Evolutionary conservation across 202 grass and related monocot genomes (phyloP).

Genomic region (Eragrostis tef): DNA sequence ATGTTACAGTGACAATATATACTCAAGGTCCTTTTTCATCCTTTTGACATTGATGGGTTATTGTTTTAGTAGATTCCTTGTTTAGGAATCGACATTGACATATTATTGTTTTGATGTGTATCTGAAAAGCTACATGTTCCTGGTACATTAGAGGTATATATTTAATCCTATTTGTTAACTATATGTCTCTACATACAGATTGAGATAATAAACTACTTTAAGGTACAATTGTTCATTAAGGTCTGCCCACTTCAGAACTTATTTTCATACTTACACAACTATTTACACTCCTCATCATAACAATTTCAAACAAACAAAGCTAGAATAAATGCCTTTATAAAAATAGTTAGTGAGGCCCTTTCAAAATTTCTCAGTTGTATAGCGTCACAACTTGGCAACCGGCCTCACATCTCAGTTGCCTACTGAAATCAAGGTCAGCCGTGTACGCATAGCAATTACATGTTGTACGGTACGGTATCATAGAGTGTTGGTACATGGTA

Average conservation of each 20-base stretch:
- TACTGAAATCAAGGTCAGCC: background rate
- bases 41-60: background rate
- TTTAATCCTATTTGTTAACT: background rate
- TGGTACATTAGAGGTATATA: background rate
- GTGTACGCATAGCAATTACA: background rate
- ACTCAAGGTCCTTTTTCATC: background rate
- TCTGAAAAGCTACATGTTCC: background rate
- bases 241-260: no score
- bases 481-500: no score
- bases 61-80: background rate
- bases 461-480: background rate
- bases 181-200: background rate
- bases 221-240: no score
- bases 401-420: no score
- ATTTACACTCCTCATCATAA: no score
- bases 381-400: no score
- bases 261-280: no score
- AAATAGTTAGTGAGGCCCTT: no score
- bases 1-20: constrained; percentile 2
- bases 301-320: no score
- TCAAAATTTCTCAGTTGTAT: no score
- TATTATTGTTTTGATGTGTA: background rate
- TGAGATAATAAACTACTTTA: no score
- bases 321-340: no score
- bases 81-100: background rate